A percentile compares a stretch with the other conserved stretches of the same genome.
These are phyloP conservation scores for Endotrypanum monterogeii DNA, from an alignment of 208 protist genomes.

Conservation along the genomic window DNA sequence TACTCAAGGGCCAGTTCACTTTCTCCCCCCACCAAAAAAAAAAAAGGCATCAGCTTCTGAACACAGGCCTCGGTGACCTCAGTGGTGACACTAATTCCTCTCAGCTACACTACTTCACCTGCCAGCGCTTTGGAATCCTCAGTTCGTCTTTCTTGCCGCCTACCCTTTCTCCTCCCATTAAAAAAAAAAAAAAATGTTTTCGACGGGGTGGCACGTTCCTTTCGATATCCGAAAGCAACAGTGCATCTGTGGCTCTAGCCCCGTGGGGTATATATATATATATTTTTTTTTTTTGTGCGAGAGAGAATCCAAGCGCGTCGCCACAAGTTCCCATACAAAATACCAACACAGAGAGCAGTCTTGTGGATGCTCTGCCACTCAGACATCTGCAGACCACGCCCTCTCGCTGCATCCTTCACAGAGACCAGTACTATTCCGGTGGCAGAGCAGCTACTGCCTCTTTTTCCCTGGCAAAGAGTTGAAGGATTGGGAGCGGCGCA, in stretches of 20 bases:
- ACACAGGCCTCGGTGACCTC: neutral
- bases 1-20: neutral
- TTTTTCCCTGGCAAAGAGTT: neutral
- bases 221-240: neutral
- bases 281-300: neutral
- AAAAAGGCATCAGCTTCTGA: neutral
- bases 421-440: neutral
- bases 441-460: neutral
- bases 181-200: too few species aligned
- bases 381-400: neutral
- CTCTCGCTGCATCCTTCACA: neutral
- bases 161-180: too few species aligned
- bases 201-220: neutral
- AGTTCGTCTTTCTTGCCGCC: too few species aligned
- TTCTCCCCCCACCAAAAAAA: neutral
- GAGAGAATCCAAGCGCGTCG: neutral
- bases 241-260: neutral
- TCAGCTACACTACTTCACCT: neutral
- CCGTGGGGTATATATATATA: neutral
- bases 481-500: constrained; percentile 26
- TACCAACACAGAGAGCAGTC: neutral
- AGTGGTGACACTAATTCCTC: neutral
- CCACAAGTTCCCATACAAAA: neutral
- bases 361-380: neutral
- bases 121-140: neutral